A percentile compares a stretch with the other conserved stretches of the same genome.
Evolutionary conservation across 331 rosid genomes (phyloP).

Genomic region (Acacia concinna): DNA sequence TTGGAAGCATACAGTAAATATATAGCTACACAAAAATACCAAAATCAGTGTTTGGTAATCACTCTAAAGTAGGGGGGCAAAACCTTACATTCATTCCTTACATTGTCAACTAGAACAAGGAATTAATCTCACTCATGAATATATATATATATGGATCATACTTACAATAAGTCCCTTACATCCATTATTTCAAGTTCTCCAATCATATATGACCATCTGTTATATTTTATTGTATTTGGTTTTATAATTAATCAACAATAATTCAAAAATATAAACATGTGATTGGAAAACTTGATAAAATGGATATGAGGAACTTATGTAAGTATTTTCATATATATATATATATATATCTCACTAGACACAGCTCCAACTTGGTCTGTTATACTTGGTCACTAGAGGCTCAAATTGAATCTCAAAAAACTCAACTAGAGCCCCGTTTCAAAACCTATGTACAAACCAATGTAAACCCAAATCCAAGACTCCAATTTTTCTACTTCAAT

Average conservation of each 20-base stretch:
- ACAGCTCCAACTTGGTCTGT: not conserved
- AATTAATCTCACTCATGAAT: not conserved
- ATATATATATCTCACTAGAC: not conserved
- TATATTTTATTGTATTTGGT: too few relatives aligned
- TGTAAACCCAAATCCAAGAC: slow-evolving; percentile 36
- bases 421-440: slow-evolving; percentile 33
- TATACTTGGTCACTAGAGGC: slow-evolving; percentile 15
- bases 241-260: too few relatives aligned
- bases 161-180: too few relatives aligned
- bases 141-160: too few relatives aligned
- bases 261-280: too few relatives aligned
- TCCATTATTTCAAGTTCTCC: too few relatives aligned
- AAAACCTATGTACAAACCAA: slow-evolving; percentile 38
- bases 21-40: not conserved
- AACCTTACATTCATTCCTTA: not conserved
- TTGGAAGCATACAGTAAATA: not conserved
- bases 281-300: too few relatives aligned
- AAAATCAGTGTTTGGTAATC: not conserved
- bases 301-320: too few relatives aligned
- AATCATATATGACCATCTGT: too few relatives aligned
- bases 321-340: too few relatives aligned
- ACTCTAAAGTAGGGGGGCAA: not conserved
- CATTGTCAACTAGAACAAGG: not conserved
- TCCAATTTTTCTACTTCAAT: not conserved
- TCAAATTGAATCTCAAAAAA: slow-evolving; percentile 40